A percentile compares a stretch with the other conserved stretches of the same genome.
phyloP scores from a whole-genome alignment of 805 yeast species.

The Candida pseudofarinosa region DNA sequence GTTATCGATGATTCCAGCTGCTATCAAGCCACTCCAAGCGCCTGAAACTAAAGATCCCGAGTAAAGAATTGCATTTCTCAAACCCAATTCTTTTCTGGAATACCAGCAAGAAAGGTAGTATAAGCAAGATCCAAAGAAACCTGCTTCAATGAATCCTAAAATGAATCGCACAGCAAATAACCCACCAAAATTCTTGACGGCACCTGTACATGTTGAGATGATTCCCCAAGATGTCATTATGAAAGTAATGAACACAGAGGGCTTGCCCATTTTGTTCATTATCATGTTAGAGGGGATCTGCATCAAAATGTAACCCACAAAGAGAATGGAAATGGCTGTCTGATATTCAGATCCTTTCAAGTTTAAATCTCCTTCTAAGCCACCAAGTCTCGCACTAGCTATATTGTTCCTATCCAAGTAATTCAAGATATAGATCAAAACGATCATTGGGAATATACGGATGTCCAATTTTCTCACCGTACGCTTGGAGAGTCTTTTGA shows the following conservation, averaged over 20 bases:
- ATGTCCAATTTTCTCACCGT: slow-evolving; percentile 46
- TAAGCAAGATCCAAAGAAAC: slow-evolving; percentile 45
- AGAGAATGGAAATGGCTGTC: slow-evolving; percentile 49
- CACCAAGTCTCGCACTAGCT: slow-evolving; percentile 52
- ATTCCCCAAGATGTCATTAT: slow-evolving; percentile 52
- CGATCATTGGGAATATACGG: slow-evolving; percentile 47
- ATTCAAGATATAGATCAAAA: slow-evolving; percentile 48
- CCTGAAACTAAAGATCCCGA: slow-evolving; percentile 51
- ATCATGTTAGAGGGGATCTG: slow-evolving; percentile 48
- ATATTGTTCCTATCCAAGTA: slow-evolving; percentile 51
- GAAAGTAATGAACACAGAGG: slow-evolving; percentile 46
- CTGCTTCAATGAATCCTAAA: slow-evolving; percentile 46
- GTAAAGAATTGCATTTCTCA: slow-evolving; percentile 47
- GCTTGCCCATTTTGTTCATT: slow-evolving; percentile 44
- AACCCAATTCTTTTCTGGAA: slow-evolving; percentile 45
- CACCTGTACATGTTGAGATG: slow-evolving; percentile 45
- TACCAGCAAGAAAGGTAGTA: slow-evolving; percentile 55
- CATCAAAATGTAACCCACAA: slow-evolving; percentile 46
- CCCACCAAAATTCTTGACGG: slow-evolving; percentile 41
- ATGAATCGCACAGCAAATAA: slow-evolving; percentile 44
- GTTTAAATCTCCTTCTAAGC: slow-evolving; percentile 41
- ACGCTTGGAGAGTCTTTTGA: slow-evolving; percentile 37
- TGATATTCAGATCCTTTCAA: slow-evolving; percentile 43
- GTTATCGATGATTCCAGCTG: slow-evolving; percentile 47
- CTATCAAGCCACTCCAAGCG: slow-evolving; percentile 52